These are phyloP conservation scores for Xylaria sp. DNA, from an alignment of 2,329 filamentous ascomycete genomes.

Conservation along the genomic window DNA sequence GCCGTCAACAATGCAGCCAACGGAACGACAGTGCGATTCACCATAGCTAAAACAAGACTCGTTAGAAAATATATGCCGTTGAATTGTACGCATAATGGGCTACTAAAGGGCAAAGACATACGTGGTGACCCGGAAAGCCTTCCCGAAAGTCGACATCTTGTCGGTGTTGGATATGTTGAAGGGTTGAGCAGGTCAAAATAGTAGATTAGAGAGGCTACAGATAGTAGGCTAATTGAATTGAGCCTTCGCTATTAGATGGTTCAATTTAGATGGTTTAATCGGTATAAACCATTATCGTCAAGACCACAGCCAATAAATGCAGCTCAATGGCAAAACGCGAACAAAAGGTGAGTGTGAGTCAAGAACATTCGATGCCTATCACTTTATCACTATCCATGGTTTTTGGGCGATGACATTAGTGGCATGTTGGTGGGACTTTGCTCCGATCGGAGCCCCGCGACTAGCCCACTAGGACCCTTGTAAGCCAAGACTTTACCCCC, in stretches of 20 bases:
- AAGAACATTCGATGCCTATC: too few relatives aligned
- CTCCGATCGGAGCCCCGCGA: conserved; percentile 29
- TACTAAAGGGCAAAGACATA: conserved; percentile 55
- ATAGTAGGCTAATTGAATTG: not conserved
- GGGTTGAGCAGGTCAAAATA: not conserved
- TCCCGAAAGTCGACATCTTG: conserved; percentile 88
- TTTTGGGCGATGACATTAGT: conserved; percentile 24
- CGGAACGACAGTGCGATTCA: conserved; percentile 90
- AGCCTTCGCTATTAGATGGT: not conserved
- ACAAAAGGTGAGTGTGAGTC: too few relatives aligned
- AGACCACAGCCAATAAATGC: too few relatives aligned
- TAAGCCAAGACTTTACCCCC: not conserved
- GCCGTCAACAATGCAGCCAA: conserved; percentile 95
- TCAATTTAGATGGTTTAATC: too few relatives aligned
- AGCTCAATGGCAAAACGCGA: too few relatives aligned
- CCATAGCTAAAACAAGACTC: conserved; percentile 66
- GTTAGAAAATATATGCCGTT: conserved; percentile 23
- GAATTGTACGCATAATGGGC: conserved; percentile 2
- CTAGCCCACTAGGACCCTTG: not conserved
- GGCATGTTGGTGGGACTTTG: conserved; percentile 14
- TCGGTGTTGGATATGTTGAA: conserved; percentile 14
- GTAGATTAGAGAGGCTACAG: not conserved
- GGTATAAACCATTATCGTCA: not conserved
- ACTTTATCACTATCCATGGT: not conserved
- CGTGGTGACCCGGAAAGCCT: conserved; percentile 84